A percentile compares a stretch with the other conserved stretches of the same genome.
Evolutionary conservation across 768 basidiomycete species (phyloP).

Genomic region (Pulveroboletus sp.): DNA sequence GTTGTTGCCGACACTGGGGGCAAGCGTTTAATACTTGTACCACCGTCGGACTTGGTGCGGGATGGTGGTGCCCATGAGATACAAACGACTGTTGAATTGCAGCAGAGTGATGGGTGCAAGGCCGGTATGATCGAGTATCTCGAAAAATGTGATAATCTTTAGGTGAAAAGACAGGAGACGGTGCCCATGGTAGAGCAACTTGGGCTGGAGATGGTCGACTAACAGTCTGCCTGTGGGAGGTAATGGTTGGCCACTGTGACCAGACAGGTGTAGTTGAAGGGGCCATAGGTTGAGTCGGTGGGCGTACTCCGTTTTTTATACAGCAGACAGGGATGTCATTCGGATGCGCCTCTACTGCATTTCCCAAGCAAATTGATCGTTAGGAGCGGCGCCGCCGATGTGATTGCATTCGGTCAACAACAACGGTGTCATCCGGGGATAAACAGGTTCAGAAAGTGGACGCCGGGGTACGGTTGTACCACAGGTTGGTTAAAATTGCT

Average conservation of each 20-base stretch:
- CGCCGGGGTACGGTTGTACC: too few relatives aligned
- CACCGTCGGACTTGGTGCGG: not conserved
- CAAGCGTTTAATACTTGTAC: conserved; percentile 4
- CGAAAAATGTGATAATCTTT: not conserved
- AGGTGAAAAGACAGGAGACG: not conserved
- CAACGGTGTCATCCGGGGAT: too few relatives aligned
- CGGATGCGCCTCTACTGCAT: too few relatives aligned
- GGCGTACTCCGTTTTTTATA: too few relatives aligned
- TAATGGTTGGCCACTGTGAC: not conserved
- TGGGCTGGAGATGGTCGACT: not conserved
- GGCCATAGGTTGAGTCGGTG: conserved; percentile 2
- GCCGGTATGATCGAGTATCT: not conserved
- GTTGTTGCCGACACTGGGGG: conserved; percentile 14
- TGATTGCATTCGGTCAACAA: too few relatives aligned
- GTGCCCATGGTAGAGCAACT: not conserved
- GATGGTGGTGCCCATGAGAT: not conserved
- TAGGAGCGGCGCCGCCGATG: too few relatives aligned
- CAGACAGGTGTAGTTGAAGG: not conserved
- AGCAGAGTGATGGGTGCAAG: not conserved
- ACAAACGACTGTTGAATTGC: too few relatives aligned
- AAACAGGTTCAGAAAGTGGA: too few relatives aligned
- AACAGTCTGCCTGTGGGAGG: not conserved
- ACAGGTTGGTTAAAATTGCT: too few relatives aligned
- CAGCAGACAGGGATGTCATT: too few relatives aligned
- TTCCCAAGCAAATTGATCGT: too few relatives aligned